These are phyloP conservation scores for Aegilops tauschii DNA, from an alignment of 176 grass and related monocot species.

Conservation along the genomic window DNA sequence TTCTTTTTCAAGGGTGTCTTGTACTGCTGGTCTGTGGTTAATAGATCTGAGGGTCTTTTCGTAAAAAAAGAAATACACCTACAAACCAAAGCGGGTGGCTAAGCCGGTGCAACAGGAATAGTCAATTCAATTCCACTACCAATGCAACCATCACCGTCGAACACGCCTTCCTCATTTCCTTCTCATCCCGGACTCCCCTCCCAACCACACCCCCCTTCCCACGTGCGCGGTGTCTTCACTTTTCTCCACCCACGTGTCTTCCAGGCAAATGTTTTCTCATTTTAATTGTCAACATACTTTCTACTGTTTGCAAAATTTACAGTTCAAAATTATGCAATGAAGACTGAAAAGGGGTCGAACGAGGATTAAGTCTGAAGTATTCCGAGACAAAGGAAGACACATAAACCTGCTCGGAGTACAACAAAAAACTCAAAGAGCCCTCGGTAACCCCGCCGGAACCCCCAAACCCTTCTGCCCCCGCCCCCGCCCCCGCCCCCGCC, in stretches of 20 bases:
- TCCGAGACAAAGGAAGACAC: too few species aligned
- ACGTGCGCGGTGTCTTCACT: not conserved
- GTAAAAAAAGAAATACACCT: too few species aligned
- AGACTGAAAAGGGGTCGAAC: not conserved
- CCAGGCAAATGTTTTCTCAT: not conserved
- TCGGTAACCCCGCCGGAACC: conserved; percentile 18
- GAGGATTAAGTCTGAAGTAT: too few species aligned
- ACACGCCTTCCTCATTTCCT: not conserved
- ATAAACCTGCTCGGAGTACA: not conserved
- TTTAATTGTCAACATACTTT: not conserved
- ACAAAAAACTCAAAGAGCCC: not conserved
- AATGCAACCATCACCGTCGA: not conserved
- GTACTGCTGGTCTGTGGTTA: too few species aligned
- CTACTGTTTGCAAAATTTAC: not conserved
- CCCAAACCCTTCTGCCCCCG: not conserved
- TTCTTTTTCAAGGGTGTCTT: too few species aligned
- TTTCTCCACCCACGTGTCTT: not conserved
- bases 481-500: not conserved
- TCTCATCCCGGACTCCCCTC: not conserved
- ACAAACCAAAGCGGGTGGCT: not conserved
- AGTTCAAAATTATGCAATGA: not conserved
- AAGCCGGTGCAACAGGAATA: not conserved
- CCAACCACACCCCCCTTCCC: too few species aligned
- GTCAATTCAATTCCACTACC: not conserved
- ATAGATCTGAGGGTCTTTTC: too few species aligned